phyloP scores from a whole-genome alignment of 2,329 filamentous ascomycete species.

The Fusarium sp. region DNA sequence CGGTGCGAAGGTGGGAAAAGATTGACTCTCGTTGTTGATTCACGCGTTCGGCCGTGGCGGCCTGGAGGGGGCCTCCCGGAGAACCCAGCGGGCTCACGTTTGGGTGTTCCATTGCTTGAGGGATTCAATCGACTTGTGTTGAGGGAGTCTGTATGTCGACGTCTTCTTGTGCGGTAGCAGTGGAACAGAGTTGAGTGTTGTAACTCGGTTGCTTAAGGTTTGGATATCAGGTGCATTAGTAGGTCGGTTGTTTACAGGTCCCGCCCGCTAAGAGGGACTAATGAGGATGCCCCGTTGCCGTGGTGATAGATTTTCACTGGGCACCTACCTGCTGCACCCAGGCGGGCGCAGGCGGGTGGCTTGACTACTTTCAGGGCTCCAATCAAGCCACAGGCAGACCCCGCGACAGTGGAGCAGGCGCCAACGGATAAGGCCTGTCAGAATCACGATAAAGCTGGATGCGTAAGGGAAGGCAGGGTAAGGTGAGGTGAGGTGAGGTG shows the following conservation, averaged over 20 bases:
- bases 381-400: constrained; percentile 43
- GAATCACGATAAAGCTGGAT: constrained; percentile 43
- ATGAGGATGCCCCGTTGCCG: constrained; percentile 39
- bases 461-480: neutral
- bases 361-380: constrained; percentile 6
- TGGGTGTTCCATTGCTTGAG: constrained; percentile 41
- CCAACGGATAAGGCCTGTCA: constrained; percentile 34
- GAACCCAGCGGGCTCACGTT: constrained; percentile 67
- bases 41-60: constrained; percentile 75
- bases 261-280: constrained; percentile 34
- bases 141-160: constrained; percentile 10
- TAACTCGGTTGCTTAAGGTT: constrained; percentile 31
- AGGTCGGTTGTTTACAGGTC: constrained; percentile 44
- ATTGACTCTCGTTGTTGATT: constrained; percentile 64
- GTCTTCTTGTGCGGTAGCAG: constrained; percentile 13
- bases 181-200: constrained; percentile 34
- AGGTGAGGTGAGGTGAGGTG: neutral
- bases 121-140: constrained; percentile 2
- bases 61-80: constrained; percentile 71
- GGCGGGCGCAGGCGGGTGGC: too few relatives aligned
- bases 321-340: too few relatives aligned
- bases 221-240: constrained; percentile 20
- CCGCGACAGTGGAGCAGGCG: constrained; percentile 36
- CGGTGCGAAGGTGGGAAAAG: constrained; percentile 55
- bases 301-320: constrained; percentile 23